Base-by-base conservation (phyloP, 768 basidiomycete genomes). In the Sarcodon sp. region DNA sequence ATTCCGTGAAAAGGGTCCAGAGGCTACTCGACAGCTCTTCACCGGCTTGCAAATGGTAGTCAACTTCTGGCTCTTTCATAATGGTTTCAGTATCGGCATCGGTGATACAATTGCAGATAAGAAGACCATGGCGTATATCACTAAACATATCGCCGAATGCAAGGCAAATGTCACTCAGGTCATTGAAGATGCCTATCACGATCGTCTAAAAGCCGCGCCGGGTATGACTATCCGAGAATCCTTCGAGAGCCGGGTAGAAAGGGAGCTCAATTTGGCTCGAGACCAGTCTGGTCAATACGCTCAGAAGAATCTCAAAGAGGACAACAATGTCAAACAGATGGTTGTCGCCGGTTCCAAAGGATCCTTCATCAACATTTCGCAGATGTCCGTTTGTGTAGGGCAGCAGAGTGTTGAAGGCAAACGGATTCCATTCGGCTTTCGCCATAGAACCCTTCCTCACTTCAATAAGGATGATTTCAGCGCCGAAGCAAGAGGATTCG, bases 311-410 rank as follows among this genome's bases (percentile, higher is more conserved):
- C 71, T 98, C 75, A 98, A 98, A 74, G 89, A 90, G 63, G 93
- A 96, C 68, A 98, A 99, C 73, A 97, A 98, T 57, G 93, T 98
- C 70, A 99, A 98, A 75, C 96, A 98, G 76, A 99, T 99, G 96
- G 94, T 98, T 60, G 90, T 94, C 6, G 93, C 96, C 8, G 96
- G 96, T 21, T 96, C 96, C 10, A 98, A 99, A 67, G 92, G 93
- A 66, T 92, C 92, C 0, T 93, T 91, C 73, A 99, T 98, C 76
- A 99, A 99, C 66, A 97, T 99, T 59, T 98, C 96, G 9, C 96
- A 99, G 68, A 98, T 98, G 96, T 94, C 94, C 13, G 93, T 93
- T 49, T 92, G 92, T 72, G 96, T 99, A 37, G 96, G 96, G 21
- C 96, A 98, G 66, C 94, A 98, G 68, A 85, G 82, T 57, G 94